Evolutionary conservation across 2,329 filamentous ascomycete species (phyloP).

Genomic region (Rhynchosporium graminicola): DNA sequence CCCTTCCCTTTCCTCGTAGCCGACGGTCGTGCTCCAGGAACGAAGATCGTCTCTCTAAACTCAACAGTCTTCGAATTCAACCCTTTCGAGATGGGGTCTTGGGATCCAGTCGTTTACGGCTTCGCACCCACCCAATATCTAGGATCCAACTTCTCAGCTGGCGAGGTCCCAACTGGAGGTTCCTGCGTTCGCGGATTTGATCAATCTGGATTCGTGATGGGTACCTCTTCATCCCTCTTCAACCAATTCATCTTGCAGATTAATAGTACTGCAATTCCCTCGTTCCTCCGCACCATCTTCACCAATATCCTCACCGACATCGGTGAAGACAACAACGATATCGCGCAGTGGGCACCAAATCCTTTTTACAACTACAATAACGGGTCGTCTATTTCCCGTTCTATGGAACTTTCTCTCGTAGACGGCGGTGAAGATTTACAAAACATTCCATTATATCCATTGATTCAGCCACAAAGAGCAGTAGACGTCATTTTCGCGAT

Average conservation of each 20-base stretch:
- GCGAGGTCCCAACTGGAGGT: slow-evolving; percentile 55
- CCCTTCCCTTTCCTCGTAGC: slow-evolving; percentile 76
- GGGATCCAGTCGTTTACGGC: slow-evolving; percentile 69
- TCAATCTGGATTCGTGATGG: slow-evolving; percentile 80
- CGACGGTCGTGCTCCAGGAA: slow-evolving; percentile 64
- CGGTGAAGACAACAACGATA: slow-evolving; percentile 64
- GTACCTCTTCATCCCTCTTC: slow-evolving; percentile 82
- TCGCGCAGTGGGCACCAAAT: slow-evolving; percentile 73
- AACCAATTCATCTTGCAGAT: slow-evolving; percentile 73
- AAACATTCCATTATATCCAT: slow-evolving; percentile 76
- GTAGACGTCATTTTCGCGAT: slow-evolving; percentile 82
- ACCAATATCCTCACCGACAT: slow-evolving; percentile 56
- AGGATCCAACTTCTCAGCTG: slow-evolving; percentile 70
- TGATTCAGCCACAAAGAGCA: slow-evolving; percentile 70
- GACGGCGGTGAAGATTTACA: slow-evolving; percentile 78
- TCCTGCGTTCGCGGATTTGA: slow-evolving; percentile 78
- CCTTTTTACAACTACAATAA: slow-evolving; percentile 71
- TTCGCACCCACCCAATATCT: slow-evolving; percentile 72
- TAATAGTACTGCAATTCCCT: slow-evolving; percentile 51
- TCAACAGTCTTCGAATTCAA: slow-evolving; percentile 78
- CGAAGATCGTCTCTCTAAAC: slow-evolving; percentile 65
- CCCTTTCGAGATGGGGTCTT: slow-evolving; percentile 77
- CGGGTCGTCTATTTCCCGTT: slow-evolving; percentile 57
- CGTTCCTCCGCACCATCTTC: slow-evolving; percentile 52
- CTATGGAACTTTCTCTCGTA: slow-evolving; percentile 64